Conservation (phyloP, 257 asterid species). For the Petunia axillaris region DNA sequence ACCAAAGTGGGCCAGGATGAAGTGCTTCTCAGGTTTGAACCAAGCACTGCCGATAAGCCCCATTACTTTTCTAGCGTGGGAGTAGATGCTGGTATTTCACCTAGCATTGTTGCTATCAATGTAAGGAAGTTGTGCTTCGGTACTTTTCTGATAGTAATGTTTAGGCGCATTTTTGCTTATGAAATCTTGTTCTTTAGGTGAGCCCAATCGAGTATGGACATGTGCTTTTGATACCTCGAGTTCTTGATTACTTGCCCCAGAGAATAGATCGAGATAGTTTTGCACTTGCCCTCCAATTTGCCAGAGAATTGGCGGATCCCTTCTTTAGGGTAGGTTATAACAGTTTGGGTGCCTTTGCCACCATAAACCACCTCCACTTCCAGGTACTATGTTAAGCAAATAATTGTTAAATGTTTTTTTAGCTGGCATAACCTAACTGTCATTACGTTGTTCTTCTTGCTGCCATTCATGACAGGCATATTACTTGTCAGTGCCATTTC, state of each 20-base stretch:
- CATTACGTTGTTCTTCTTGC: background rate
- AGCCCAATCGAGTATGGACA: constrained; percentile 91
- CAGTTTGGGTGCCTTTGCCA: constrained; percentile 84
- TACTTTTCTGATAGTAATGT: constrained; percentile 1
- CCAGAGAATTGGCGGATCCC: constrained; percentile 64
- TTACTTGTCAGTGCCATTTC: constrained; percentile 65
- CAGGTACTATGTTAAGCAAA: constrained; percentile 48
- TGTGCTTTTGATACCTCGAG: constrained; percentile 70
- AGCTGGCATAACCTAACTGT: background rate
- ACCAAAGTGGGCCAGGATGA: constrained; percentile 76
- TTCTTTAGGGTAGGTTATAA: constrained; percentile 74
- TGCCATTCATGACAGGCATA: constrained; percentile 53
- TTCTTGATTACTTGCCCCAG: constrained; percentile 69
- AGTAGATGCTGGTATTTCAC: constrained; percentile 42
- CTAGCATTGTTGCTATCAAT: constrained; percentile 65
- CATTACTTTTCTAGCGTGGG: constrained; percentile 41
- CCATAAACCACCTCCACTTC: constrained; percentile 85
- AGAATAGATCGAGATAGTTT: constrained; percentile 56
- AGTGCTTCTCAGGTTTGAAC: constrained; percentile 72
- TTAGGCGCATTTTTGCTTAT: constrained; percentile 26
- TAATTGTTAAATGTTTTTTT: background rate
- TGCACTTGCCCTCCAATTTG: constrained; percentile 57
- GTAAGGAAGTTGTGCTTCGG: constrained; percentile 44
- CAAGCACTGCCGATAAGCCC: constrained; percentile 41
- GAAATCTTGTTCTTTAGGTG: constrained; percentile 50